Conservation (phyloP, 2,329 filamentous ascomycete species). For the Hymenoscyphus scutula region DNA sequence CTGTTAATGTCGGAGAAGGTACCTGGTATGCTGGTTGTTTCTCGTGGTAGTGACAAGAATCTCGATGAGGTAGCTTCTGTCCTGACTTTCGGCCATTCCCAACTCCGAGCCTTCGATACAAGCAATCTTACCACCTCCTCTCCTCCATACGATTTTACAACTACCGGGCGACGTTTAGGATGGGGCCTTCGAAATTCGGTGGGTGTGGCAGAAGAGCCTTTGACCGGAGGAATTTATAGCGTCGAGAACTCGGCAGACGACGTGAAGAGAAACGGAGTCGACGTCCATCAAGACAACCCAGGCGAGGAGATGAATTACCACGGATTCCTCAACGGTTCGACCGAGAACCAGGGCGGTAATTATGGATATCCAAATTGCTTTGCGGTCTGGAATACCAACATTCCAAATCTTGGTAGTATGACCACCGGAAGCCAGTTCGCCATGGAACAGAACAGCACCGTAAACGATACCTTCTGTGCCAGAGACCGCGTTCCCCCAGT, state of each 20-base stretch:
- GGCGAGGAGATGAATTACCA: slow-evolving; percentile 74
- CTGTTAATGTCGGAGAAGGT: slow-evolving; percentile 57
- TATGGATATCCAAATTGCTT: slow-evolving; percentile 73
- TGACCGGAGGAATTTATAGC: slow-evolving; percentile 51
- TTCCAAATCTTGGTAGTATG: slow-evolving; percentile 44
- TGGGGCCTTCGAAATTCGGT: slow-evolving; percentile 75
- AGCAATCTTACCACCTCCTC: slow-evolving; percentile 31
- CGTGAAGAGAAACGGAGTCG: slow-evolving; percentile 53
- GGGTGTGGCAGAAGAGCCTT: slow-evolving; percentile 63
- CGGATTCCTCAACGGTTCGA: slow-evolving; percentile 48
- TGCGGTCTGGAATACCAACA: slow-evolving; percentile 58
- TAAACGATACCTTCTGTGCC: slow-evolving; percentile 47
- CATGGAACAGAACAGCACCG: slow-evolving; percentile 37
- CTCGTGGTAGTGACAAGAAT: slow-evolving; percentile 62
- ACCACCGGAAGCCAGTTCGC: slow-evolving; percentile 51
- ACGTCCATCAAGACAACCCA: slow-evolving; percentile 67
- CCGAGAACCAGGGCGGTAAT: slow-evolving; percentile 46
- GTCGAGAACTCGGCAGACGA: slow-evolving; percentile 73
- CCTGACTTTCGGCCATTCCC: slow-evolving; percentile 57
- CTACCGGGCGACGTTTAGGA: slow-evolving; percentile 50
- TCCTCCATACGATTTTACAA: slow-evolving; percentile 45
- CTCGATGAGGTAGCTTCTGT: slow-evolving; percentile 55
- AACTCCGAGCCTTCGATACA: slow-evolving; percentile 62
- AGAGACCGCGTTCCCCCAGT: slow-evolving; percentile 47
- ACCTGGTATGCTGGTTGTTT: slow-evolving; percentile 60